Percentiles rank a stretch among this genome's conserved stretches.
Evolutionary conservation across 371 early-diverging fungal genomes (phyloP).

Genomic region (Catenaria anguillulae): DNA sequence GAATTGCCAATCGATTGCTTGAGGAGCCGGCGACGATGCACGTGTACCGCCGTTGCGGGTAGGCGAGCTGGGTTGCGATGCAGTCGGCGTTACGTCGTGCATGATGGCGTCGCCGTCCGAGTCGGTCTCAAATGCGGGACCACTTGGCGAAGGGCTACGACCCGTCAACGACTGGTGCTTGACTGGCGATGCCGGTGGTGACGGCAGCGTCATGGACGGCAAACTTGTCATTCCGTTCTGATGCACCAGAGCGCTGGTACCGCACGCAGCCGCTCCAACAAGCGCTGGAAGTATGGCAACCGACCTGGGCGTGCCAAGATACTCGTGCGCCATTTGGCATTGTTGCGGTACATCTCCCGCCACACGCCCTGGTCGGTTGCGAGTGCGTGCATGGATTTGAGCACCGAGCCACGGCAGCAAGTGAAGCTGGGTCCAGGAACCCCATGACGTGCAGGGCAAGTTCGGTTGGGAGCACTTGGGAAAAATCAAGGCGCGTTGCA

Average conservation of each 20-base stretch:
- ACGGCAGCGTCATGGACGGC: background rate
- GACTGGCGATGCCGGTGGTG: background rate
- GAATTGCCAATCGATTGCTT: constrained; percentile 40
- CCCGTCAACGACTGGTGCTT: too few species aligned
- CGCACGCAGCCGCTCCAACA: too few species aligned
- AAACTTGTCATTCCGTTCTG: too few species aligned
- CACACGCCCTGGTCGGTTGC: background rate
- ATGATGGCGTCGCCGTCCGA: background rate
- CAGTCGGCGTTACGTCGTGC: too few species aligned
- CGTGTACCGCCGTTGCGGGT: too few species aligned
- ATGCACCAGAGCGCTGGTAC: too few species aligned
- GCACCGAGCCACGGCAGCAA: background rate
- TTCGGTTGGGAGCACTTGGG: background rate
- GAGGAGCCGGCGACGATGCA: too few species aligned
- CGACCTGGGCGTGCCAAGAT: too few species aligned
- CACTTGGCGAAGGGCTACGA: too few species aligned
- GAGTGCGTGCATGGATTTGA: background rate
- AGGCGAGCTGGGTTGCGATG: too few species aligned
- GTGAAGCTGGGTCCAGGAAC: background rate
- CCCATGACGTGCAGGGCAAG: background rate
- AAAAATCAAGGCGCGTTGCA: background rate
- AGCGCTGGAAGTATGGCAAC: too few species aligned
- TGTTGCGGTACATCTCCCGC: background rate
- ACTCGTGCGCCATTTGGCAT: background rate
- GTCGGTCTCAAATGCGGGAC: background rate